A percentile compares a stretch with the other conserved stretches of the same genome.
These are phyloP conservation scores for Linum lewisii DNA, from an alignment of 345 rosid genomes.

Conservation along the genomic window DNA sequence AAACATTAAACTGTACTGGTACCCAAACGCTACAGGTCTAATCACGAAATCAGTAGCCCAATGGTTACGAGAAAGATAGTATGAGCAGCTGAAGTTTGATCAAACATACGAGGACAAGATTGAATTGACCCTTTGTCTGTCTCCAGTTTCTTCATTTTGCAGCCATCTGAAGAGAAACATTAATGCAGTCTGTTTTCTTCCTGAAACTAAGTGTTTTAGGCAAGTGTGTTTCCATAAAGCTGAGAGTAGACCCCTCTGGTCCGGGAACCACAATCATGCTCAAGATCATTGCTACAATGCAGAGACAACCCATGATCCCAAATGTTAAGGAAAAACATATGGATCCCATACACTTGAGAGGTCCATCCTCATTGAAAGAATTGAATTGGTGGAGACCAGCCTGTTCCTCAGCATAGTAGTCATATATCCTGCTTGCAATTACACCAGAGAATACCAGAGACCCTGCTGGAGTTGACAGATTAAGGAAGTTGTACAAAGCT, in stretches of 20 bases:
- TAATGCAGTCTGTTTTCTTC: no score
- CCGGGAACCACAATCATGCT: constrained; percentile 55
- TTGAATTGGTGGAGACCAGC: constrained; percentile 15
- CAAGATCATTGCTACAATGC: constrained; percentile 41
- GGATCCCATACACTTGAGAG: constrained; percentile 42
- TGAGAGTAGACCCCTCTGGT: constrained; percentile 53
- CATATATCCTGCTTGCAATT: constrained; percentile 66
- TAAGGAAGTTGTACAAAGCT: constrained; percentile 57
- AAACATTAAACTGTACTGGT: no score
- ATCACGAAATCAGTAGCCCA: no score
- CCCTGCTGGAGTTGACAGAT: constrained; percentile 46
- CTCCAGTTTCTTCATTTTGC: no score
- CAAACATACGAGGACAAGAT: no score
- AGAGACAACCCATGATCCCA: constrained; percentile 47
- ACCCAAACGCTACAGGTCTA: no score
- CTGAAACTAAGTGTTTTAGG: constrained; percentile 13
- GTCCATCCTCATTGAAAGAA: constrained; percentile 20
- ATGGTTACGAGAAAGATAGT: no score
- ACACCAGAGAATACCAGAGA: constrained; percentile 67
- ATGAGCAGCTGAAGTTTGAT: no score
- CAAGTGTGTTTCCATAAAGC: constrained; percentile 34
- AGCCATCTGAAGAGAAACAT: no score
- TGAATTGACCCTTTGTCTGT: no score
- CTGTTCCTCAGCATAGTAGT: constrained; percentile 60
- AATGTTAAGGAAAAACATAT: constrained; percentile 58